Conservation (phyloP, 1,139 yeast species). For the Debaryomyces coudertii region DNA sequence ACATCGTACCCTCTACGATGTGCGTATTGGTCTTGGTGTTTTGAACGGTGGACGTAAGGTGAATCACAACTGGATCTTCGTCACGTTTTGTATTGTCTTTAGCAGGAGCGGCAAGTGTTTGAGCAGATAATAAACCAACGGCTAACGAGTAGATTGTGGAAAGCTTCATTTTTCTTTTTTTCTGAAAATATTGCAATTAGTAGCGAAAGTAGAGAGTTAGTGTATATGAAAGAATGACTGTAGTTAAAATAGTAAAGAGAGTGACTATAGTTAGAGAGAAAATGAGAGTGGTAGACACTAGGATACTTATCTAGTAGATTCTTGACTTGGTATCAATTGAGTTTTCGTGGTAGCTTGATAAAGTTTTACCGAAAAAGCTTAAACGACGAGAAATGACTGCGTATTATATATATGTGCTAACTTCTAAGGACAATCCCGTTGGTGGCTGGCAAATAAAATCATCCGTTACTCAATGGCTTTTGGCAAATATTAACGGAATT, state of each 20-base stretch:
- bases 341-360: constrained; percentile 6
- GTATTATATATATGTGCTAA: neutral
- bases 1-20: constrained; percentile 35
- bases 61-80: constrained; percentile 38
- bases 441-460: constrained; percentile 1
- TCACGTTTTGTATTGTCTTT: constrained; percentile 19
- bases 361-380: neutral
- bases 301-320: constrained; percentile 12
- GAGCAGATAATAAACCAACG: constrained; percentile 25
- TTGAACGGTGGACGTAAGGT: constrained; percentile 42
- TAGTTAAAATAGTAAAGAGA: constrained; percentile 20
- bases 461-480: neutral
- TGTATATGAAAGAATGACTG: constrained; percentile 23
- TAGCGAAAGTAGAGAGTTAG: constrained; percentile 17
- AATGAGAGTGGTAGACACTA: constrained; percentile 16
- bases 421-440: neutral
- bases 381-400: neutral
- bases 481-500: neutral
- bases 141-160: constrained; percentile 32
- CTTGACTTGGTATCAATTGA: constrained; percentile 6
- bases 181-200: constrained; percentile 16
- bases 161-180: constrained; percentile 32
- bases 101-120: constrained; percentile 34
- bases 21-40: constrained; percentile 36
- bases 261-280: constrained; percentile 23